Conservation (phyloP, 192 early-diverging fungal genomes). For the Chytriomyces confervae region DNA sequence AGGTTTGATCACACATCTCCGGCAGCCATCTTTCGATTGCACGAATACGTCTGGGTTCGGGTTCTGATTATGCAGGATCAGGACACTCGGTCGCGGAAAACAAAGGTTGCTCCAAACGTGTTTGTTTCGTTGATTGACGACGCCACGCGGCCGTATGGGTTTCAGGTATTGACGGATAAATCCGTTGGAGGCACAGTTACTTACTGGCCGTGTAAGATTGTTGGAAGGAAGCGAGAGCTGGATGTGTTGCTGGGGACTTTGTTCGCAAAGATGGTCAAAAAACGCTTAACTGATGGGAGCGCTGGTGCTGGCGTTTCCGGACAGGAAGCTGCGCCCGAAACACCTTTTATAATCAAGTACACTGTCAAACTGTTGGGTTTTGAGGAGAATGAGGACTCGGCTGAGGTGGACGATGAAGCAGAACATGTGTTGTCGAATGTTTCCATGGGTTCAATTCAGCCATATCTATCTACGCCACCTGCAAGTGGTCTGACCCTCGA, state of each 20-base stretch:
- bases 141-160: neutral
- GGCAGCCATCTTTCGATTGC: constrained; percentile 12
- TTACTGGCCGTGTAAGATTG: constrained; percentile 25
- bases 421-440: neutral
- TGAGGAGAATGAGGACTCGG: neutral
- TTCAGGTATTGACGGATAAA: constrained; percentile 13
- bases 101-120: constrained; percentile 11
- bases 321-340: neutral
- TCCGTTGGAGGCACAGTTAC: neutral
- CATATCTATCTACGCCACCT: neutral
- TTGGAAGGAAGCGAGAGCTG: neutral
- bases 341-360: constrained; percentile 5
- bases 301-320: neutral
- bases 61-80: constrained; percentile 13
- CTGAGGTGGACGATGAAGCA: neutral
- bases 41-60: constrained; percentile 29
- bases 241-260: constrained; percentile 1
- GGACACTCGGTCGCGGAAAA: neutral
- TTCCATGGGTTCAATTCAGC: constrained; percentile 14
- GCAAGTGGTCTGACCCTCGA: neutral
- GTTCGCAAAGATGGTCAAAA: constrained; percentile 1
- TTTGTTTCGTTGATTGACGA: constrained; percentile 16
- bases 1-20: constrained; percentile 6
- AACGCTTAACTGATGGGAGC: neutral
- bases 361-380: constrained; percentile 17